A percentile compares a stretch with the other conserved stretches of the same genome.
Evolutionary conservation across 2,329 filamentous ascomycete genomes (phyloP).

Genomic region (Dothidotthia symphoricarpi): DNA sequence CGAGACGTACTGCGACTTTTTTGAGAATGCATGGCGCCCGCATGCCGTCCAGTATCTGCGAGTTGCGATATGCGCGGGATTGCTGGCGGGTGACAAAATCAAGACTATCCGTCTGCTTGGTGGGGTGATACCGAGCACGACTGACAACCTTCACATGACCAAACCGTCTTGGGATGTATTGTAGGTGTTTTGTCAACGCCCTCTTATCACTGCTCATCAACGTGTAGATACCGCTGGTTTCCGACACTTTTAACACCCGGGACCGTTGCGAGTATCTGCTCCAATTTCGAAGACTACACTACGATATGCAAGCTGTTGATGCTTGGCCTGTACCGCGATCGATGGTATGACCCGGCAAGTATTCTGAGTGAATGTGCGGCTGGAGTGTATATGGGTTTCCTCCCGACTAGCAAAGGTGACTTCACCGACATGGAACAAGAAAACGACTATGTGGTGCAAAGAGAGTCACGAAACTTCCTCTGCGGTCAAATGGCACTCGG

Average conservation of each 20-base stretch:
- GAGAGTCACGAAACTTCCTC: conserved; percentile 26
- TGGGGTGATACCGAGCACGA: conserved; percentile 26
- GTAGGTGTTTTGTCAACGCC: conserved; percentile 6
- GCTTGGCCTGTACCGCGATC: conserved; percentile 24
- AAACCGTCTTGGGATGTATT: conserved; percentile 35
- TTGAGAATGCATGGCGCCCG: conserved; percentile 32
- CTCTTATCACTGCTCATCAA: neutral
- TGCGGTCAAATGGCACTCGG: conserved; percentile 35
- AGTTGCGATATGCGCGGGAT: conserved; percentile 29
- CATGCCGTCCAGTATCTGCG: conserved; percentile 30
- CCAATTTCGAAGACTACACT: conserved; percentile 32
- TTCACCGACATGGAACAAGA: conserved; percentile 9
- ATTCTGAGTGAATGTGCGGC: conserved; percentile 22
- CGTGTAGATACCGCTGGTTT: conserved; percentile 27
- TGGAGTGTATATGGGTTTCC: conserved; percentile 28
- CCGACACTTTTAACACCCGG: conserved; percentile 25
- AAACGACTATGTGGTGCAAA: conserved; percentile 11
- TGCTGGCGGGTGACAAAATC: conserved; percentile 23
- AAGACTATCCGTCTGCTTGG: conserved; percentile 27
- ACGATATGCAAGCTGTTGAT: conserved; percentile 30
- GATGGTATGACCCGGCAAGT: conserved; percentile 24
- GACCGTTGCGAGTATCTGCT: conserved; percentile 29
- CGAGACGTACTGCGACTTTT: conserved; percentile 31
- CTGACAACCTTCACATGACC: conserved; percentile 23
- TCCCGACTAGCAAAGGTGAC: conserved; percentile 25